Evolutionary conservation across 2,329 filamentous ascomycete genomes (phyloP).

Genomic region (Trichoderma sp.): DNA sequence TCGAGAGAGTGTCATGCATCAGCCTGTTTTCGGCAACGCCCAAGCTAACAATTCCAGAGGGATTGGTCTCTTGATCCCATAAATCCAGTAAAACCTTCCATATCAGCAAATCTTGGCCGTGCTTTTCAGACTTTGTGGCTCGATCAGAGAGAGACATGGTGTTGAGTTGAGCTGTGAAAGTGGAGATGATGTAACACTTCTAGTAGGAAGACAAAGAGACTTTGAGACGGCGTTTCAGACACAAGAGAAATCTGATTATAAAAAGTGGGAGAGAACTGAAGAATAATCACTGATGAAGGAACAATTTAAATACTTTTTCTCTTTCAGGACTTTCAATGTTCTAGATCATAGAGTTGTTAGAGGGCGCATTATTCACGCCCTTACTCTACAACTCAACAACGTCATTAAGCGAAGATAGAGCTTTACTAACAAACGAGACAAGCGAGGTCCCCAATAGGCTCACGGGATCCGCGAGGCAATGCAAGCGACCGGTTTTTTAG

Average conservation of each 20-base stretch:
- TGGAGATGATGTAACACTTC: neutral
- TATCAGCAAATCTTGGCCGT: neutral
- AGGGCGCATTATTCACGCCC: neutral
- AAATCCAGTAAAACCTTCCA: conserved; percentile 49
- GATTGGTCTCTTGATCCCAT: conserved; percentile 44
- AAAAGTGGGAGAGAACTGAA: neutral
- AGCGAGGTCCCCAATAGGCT: too few relatives aligned
- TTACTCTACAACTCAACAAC: neutral
- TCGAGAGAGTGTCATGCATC: conserved; percentile 48
- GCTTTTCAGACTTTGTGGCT: conserved; percentile 2
- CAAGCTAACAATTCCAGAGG: conserved; percentile 49
- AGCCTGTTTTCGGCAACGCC: conserved; percentile 54
- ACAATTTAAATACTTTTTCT: neutral
- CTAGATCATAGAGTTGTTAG: neutral
- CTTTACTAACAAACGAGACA: neutral
- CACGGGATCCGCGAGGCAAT: too few relatives aligned
- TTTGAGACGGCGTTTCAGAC: neutral
- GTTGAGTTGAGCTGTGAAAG: neutral
- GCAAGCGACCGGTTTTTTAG: neutral
- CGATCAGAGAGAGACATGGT: conserved; percentile 20
- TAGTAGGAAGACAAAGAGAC: neutral
- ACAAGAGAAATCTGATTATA: accelerated
- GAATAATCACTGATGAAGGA: neutral
- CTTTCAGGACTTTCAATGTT: neutral
- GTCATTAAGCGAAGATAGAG: neutral